Conservation (phyloP, 805 yeast species). For the Trichomonascus vanleenenianus region DNA sequence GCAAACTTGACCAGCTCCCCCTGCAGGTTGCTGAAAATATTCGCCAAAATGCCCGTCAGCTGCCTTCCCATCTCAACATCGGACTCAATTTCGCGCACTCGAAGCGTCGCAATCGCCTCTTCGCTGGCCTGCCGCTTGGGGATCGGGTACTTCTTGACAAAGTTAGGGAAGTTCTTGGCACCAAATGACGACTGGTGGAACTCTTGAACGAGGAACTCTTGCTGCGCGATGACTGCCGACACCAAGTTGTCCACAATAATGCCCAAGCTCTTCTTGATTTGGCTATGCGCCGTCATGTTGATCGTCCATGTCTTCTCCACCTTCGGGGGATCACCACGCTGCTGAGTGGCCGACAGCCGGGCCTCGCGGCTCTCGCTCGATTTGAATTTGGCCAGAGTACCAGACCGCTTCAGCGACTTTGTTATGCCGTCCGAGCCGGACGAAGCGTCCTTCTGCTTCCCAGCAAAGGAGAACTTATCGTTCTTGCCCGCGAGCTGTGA, state of each 20-base stretch:
- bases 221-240: slow-evolving; percentile 29
- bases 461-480: slow-evolving; percentile 13
- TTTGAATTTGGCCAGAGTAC: slow-evolving; percentile 17
- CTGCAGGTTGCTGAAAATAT: slow-evolving; percentile 36
- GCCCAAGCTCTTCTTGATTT: slow-evolving; percentile 2
- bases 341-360: not conserved
- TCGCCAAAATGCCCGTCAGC: slow-evolving; percentile 37
- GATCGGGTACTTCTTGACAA: slow-evolving; percentile 28
- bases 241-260: slow-evolving; percentile 10
- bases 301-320: slow-evolving; percentile 7
- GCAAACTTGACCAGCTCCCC: slow-evolving; percentile 29
- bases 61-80: slow-evolving; percentile 43
- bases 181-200: slow-evolving; percentile 38
- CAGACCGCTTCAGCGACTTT: slow-evolving; percentile 18
- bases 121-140: slow-evolving; percentile 15
- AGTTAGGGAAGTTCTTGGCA: slow-evolving; percentile 35
- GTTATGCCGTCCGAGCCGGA: slow-evolving; percentile 1
- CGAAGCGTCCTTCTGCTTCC: not conserved
- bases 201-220: slow-evolving; percentile 39
- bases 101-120: slow-evolving; percentile 24
- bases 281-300: slow-evolving; percentile 5
- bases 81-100: slow-evolving; percentile 34
- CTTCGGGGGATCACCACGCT: not conserved
- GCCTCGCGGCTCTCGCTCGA: slow-evolving; percentile 2
- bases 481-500: slow-evolving; percentile 8